Evolutionary conservation across 2,329 filamentous ascomycete genomes (phyloP), one percentile per base, ranked within the genome.

Genomic region (Macrophomina tecta): DNA sequence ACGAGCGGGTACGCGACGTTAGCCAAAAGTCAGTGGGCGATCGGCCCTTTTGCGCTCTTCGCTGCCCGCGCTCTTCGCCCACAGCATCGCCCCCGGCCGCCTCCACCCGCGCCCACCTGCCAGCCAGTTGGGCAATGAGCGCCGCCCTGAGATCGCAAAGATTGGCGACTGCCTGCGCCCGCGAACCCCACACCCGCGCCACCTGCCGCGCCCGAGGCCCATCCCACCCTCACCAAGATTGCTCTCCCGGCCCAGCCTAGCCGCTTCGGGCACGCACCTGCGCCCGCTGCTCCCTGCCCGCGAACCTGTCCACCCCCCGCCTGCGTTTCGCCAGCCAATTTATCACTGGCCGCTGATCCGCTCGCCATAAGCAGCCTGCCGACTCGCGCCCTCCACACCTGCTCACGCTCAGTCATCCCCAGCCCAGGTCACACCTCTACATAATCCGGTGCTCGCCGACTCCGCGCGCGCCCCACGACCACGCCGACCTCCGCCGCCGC

Each of bases 291-390:
- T 52, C 52, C 64, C 55, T 66, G 64, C 46, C 32, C 64, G 64
- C 64, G 32, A 56, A 45, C 46, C 64, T 60, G 28, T 42, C 36
- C 36, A 23, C 52, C 52, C 52, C 64, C 64, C 64, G 53, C 52
- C 52, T 36, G 42, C 42, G 56, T 61, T 61, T 61, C 56, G 40
- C 40, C 28, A 23, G 48, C 40, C 65, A 49, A 67, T 67, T 67
- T 67, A 67, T 67, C 65, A 67, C 65, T 63, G 65, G 56, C 65
- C 40, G 56, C 60, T 62, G 58, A 52, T 62, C 65, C 58, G 56
- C 48, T 56, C 58, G 45, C 48, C 23, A 55, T 67, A 67, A 67
- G 65, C 65, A 62, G 65, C 49, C 65, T 34, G 40, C 49, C 60
- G 48, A 56, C 65, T 63, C 60, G 51, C 49, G 38, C 53, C 64